Percentiles rank a stretch among this genome's conserved stretches.
These are phyloP conservation scores for Microsporum canis DNA, from an alignment of 2,329 filamentous ascomycete genomes.

Conservation along the genomic window DNA sequence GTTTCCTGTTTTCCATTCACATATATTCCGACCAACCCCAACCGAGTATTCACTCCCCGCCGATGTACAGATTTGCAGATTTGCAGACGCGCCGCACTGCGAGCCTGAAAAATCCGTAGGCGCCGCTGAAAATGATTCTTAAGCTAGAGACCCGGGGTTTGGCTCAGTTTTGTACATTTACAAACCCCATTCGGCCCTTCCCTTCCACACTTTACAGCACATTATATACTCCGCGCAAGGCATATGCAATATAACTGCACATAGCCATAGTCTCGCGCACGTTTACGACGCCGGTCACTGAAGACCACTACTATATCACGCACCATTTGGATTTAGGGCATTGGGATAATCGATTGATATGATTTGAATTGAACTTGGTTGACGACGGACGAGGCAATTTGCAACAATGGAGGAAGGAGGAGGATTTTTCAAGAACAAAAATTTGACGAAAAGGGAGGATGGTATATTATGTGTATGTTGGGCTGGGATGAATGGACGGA, in stretches of 20 bases:
- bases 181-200: not conserved
- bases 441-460: not conserved
- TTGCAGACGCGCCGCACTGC: not conserved
- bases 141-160: not conserved
- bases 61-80: not conserved
- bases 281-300: not conserved
- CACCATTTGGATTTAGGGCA: not conserved
- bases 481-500: not conserved
- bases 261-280: not conserved
- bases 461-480: not conserved
- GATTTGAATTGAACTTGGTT: not conserved
- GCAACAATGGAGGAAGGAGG: not conserved
- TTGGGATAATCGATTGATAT: not conserved
- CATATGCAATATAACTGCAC: not conserved
- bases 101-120: not conserved
- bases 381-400: not conserved
- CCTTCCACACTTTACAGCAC: not conserved
- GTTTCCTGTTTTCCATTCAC: not conserved
- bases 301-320: not conserved
- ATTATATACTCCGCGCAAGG: not conserved
- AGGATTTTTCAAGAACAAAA: not conserved
- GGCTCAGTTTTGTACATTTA: not conserved
- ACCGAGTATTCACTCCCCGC: not conserved
- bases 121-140: not conserved
- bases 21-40: not conserved